Percentiles rank a stretch among this genome's conserved stretches.
Evolutionary conservation across 208 protist genomes (phyloP).

Genomic region (Wallacemonas sp.): DNA sequence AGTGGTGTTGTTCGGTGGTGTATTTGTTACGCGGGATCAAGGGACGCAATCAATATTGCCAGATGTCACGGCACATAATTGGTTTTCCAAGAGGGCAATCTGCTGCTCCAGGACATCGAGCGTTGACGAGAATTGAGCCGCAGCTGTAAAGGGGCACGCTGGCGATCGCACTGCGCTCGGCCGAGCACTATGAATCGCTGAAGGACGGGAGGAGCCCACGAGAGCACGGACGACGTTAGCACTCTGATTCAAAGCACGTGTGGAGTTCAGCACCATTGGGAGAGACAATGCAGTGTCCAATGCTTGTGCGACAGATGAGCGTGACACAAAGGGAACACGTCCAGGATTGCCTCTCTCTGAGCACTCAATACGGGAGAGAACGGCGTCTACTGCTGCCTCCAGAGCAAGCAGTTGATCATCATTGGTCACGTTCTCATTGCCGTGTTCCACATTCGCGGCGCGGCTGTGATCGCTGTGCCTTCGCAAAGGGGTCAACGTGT

Average conservation of each 20-base stretch:
- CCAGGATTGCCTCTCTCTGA: not conserved
- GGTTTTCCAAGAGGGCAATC: not conserved
- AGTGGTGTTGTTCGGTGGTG: too few species aligned
- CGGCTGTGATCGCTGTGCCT: too few species aligned
- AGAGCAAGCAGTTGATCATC: constrained; percentile 3
- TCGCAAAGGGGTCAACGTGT: too few species aligned
- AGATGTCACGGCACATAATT: not conserved
- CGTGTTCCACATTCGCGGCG: too few species aligned
- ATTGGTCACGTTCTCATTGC: too few species aligned
- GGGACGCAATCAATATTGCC: too few species aligned
- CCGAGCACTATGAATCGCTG: too few species aligned
- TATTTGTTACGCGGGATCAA: too few species aligned
- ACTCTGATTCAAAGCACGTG: not conserved
- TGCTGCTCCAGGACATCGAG: constrained; percentile 4
- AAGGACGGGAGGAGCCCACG: not conserved
- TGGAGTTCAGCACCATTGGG: not conserved
- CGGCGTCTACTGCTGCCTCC: constrained; percentile 18
- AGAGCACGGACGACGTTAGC: not conserved
- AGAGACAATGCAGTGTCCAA: not conserved
- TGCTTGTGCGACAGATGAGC: not conserved
- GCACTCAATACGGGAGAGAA: constrained; percentile 4
- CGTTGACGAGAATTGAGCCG: not conserved
- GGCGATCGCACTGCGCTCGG: too few species aligned
- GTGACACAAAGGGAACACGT: not conserved
- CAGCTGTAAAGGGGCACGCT: not conserved